These are phyloP conservation scores for Bipolaris sorokiniana DNA, from an alignment of 2,329 filamentous ascomycete genomes.

Conservation along the genomic window DNA sequence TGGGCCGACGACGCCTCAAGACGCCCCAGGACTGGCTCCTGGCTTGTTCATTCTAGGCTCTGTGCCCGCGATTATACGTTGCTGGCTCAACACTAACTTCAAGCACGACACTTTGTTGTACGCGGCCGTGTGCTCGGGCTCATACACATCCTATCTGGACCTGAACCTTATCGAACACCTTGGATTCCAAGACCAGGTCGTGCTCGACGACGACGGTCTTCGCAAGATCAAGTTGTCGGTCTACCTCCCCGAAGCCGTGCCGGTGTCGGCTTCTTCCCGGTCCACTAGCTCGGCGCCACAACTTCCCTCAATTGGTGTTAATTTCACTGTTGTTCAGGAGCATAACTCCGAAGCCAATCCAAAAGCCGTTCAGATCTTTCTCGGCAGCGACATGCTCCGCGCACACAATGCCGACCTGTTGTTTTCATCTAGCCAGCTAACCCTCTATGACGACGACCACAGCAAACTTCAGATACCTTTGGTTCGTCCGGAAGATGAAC, in stretches of 20 bases:
- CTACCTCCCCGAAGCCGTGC: constrained; percentile 88
- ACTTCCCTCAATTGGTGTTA: constrained; percentile 79
- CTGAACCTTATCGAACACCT: constrained; percentile 76
- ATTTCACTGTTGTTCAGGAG: constrained; percentile 75
- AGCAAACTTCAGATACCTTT: constrained; percentile 90
- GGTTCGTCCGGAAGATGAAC: constrained; percentile 87
- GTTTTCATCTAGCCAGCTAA: constrained; percentile 89
- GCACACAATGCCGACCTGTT: constrained; percentile 88
- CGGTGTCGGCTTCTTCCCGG: constrained; percentile 75
- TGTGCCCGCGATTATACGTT: constrained; percentile 91
- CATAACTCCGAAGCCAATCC: constrained; percentile 56
- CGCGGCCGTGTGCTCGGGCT: constrained; percentile 89
- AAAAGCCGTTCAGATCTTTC: constrained; percentile 79
- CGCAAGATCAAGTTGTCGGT: constrained; percentile 78
- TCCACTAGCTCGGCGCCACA: constrained; percentile 76
- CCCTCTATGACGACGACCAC: constrained; percentile 82
- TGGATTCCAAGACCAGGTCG: constrained; percentile 70
- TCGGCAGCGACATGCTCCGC: constrained; percentile 87
- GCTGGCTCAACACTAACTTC: constrained; percentile 91
- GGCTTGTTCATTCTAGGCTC: constrained; percentile 85
- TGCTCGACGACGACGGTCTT: constrained; percentile 68
- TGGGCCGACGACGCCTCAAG: constrained; percentile 78
- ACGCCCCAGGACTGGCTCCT: constrained; percentile 77
- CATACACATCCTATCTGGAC: constrained; percentile 84
- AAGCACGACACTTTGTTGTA: constrained; percentile 89